Evolutionary conservation across 1,139 yeast species (phyloP), one percentile per base, ranked within the genome.

Genomic region (Tardiomyces depauwii): DNA sequence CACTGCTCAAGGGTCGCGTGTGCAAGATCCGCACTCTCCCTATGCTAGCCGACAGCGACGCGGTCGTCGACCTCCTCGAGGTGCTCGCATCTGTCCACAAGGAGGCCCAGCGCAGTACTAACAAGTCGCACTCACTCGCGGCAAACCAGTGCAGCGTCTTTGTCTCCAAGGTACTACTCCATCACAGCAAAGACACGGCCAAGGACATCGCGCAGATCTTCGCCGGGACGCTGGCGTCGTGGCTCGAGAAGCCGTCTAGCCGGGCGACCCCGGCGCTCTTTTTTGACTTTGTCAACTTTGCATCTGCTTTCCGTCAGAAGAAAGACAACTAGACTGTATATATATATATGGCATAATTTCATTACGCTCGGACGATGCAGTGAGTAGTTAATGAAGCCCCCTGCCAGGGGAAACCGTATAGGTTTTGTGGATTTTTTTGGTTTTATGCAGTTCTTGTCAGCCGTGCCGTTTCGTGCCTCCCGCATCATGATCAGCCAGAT

Each of bases 231-330:
- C 58, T 86, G 61, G 75, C 77, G 54, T 57, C 61, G 18, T 87
- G 95, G 95, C 74, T 80, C 43, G 55, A 54, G 27, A 64, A 49
- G 33, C 71, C 77, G 48, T 78, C 76, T 55, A 51, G 48, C 47
- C 47, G 45, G 23, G 67, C 78, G 40, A 77, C 76, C 28, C 73
- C 85, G 2, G 72, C 77, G 13, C 61, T 86, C 57, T 86, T 85
- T 63, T 74, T 79, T 54, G 96, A 88, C 55, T 78, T 87, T 51
- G 73, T 84, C 58, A 87, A 87, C 64, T 88, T 30, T 30, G 36
- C 36, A 30, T 30, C 36, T 10, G 36, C 36, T 3, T 30, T 30
- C 36, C 36, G 36, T 10, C 36, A 30, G 16, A 30, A 30, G 36
- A 30, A 30, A 14, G 36, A 30, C 11, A 13, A 21, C 25, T 21